Conservation (phyloP, 805 yeast genomes). For the Cyberlindnera japonica region DNA sequence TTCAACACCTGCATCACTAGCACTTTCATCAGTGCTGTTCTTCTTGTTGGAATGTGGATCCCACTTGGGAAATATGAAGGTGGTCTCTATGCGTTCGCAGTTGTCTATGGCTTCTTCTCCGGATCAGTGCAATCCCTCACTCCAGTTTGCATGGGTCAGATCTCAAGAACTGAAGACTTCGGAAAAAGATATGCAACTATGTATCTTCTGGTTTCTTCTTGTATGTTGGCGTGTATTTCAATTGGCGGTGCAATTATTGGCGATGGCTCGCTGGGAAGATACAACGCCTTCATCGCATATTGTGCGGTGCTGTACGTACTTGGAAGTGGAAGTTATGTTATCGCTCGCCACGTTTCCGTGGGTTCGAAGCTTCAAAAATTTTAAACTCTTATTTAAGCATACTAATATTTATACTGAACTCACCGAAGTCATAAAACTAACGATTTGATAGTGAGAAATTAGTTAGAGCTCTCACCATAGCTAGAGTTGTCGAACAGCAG, state of each 20-base stretch:
- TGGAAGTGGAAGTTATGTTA: background rate
- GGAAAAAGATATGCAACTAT: constrained; percentile 52
- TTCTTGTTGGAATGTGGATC: constrained; percentile 35
- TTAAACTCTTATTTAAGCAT: background rate
- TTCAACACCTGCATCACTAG: constrained; percentile 42
- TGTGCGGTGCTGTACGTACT: background rate
- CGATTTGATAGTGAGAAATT: no score
- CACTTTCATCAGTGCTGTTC: constrained; percentile 31
- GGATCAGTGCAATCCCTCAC: constrained; percentile 39
- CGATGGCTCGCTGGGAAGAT: constrained; percentile 11
- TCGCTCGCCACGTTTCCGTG: constrained; percentile 4
- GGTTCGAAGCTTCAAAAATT: background rate
- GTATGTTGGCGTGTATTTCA: constrained; percentile 44
- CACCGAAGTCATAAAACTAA: no score
- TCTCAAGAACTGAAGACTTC: constrained; percentile 47
- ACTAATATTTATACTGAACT: no score
- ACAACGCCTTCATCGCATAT: constrained; percentile 1
- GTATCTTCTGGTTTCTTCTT: constrained; percentile 55
- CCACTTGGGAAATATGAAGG: constrained; percentile 33
- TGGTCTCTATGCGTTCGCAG: constrained; percentile 36
- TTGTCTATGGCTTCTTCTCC: constrained; percentile 47
- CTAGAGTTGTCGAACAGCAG: no score
- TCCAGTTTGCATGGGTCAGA: constrained; percentile 50
- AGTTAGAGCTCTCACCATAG: no score
- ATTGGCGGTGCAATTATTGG: constrained; percentile 47